A percentile compares a stretch with the other conserved stretches of the same genome.
These are phyloP conservation scores for Hirsutella minnesotensis DNA, from an alignment of 2,329 filamentous ascomycete species.

Conservation along the genomic window DNA sequence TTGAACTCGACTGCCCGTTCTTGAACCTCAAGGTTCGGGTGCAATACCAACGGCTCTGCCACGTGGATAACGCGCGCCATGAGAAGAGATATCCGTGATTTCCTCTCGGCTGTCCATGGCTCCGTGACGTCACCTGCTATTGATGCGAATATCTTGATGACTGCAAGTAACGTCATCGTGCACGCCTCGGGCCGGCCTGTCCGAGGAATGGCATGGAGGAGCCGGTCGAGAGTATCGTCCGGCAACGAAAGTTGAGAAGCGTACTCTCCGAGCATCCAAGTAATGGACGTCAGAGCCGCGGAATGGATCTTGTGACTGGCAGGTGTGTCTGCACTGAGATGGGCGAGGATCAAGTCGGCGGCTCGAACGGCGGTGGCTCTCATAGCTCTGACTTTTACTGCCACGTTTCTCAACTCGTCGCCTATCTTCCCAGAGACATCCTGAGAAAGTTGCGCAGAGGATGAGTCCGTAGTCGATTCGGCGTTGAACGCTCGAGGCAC, in stretches of 20 bases:
- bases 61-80: slow-evolving; percentile 74
- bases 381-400: slow-evolving; percentile 81
- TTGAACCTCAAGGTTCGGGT: slow-evolving; percentile 87
- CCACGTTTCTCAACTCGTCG: slow-evolving; percentile 75
- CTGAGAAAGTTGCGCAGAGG: slow-evolving; percentile 10
- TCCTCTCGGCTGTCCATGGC: slow-evolving; percentile 61
- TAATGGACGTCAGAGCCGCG: slow-evolving; percentile 61
- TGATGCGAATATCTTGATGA: slow-evolving; percentile 71
- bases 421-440: slow-evolving; percentile 64
- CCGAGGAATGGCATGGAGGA: slow-evolving; percentile 56
- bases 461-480: slow-evolving; percentile 19
- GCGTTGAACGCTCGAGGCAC: slow-evolving; percentile 28
- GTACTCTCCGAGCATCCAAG: slow-evolving; percentile 87
- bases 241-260: slow-evolving; percentile 58
- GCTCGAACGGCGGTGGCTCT: slow-evolving; percentile 70
- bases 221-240: slow-evolving; percentile 58
- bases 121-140: slow-evolving; percentile 54
- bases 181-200: slow-evolving; percentile 52
- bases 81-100: slow-evolving; percentile 62
- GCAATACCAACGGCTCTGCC: slow-evolving; percentile 64
- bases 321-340: slow-evolving; percentile 39
- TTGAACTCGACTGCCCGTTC: slow-evolving; percentile 88
- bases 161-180: slow-evolving; percentile 71
- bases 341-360: slow-evolving; percentile 62
- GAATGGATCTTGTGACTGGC: slow-evolving; percentile 44